A percentile compares a stretch with the other conserved stretches of the same genome.
phyloP scores from a whole-genome alignment of 305 asterid genomes.

The Fraxinus albicans region DNA sequence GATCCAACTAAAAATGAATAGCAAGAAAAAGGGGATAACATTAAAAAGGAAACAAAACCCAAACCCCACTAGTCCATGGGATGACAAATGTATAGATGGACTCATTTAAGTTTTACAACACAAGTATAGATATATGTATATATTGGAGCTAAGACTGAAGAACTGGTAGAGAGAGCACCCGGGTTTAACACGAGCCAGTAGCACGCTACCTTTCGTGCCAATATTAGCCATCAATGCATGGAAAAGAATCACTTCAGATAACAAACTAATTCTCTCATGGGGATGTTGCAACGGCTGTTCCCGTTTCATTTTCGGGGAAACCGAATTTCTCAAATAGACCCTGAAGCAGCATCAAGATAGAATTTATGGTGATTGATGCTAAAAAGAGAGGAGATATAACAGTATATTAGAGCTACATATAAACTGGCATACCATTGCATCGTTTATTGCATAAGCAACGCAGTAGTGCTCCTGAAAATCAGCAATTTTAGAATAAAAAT shows the following conservation, averaged over 20 bases:
- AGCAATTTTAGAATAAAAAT: conserved; percentile 18
- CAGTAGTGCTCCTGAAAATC: conserved; percentile 93
- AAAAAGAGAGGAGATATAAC: neutral
- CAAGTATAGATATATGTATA: conserved; percentile 11
- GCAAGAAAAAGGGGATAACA: conserved; percentile 9
- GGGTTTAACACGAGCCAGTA: conserved; percentile 5
- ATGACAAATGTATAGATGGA: conserved; percentile 16
- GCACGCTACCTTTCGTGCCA: conserved; percentile 8
- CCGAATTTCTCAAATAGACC: conserved; percentile 65
- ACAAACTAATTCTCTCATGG: neutral
- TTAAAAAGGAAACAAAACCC: conserved; percentile 26
- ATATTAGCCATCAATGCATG: neutral
- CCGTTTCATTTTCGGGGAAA: conserved; percentile 42
- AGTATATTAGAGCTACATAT: neutral
- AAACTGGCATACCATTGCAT: conserved; percentile 59
- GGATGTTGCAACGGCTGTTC: conserved; percentile 23
- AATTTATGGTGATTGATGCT: neutral
- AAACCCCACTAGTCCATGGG: conserved; percentile 20
- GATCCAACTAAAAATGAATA: conserved; percentile 30
- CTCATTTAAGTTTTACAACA: conserved; percentile 18
- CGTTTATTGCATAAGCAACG: conserved; percentile 80
- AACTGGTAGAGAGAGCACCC: conserved; percentile 1
- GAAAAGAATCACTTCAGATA: neutral
- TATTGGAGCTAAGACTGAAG: neutral
- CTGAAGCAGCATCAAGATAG: conserved; percentile 38